Evolutionary conservation across 495 filamentous ascomycete species (phyloP).

Genomic region (Neurospora terricola): DNA sequence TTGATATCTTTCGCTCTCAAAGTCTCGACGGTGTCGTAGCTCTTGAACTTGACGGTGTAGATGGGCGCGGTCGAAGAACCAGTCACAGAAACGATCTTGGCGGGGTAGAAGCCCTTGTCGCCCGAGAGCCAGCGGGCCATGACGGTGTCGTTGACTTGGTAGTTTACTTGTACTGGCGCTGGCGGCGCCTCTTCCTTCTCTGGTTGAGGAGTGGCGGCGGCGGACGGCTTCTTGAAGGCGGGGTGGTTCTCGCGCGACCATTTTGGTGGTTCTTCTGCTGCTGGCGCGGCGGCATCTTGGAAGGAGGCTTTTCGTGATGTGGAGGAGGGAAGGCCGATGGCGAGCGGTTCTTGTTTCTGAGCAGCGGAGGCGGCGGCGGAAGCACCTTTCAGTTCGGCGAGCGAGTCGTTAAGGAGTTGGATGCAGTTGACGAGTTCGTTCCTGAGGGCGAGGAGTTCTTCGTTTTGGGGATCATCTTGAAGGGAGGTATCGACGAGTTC

Average conservation of each 20-base stretch:
- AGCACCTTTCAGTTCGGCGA: slow-evolving; percentile 61
- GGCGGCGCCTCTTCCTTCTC: slow-evolving; percentile 39
- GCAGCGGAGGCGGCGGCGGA: slow-evolving; percentile 35
- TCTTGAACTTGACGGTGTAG: slow-evolving; percentile 90
- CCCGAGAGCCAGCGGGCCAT: slow-evolving; percentile 85
- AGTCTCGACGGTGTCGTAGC: slow-evolving; percentile 78
- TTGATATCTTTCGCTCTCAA: slow-evolving; percentile 77
- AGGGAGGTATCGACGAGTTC: slow-evolving; percentile 69
- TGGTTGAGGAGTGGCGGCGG: slow-evolving; percentile 21
- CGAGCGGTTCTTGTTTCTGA: slow-evolving; percentile 26
- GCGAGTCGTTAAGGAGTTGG: slow-evolving; percentile 62
- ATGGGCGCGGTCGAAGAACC: slow-evolving; percentile 80
- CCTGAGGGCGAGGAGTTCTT: slow-evolving; percentile 69
- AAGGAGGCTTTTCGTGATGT: slow-evolving; percentile 15
- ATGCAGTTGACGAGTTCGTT: slow-evolving; percentile 79
- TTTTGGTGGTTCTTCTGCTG: slow-evolving; percentile 38
- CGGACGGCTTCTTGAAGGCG: slow-evolving; percentile 48
- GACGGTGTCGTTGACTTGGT: slow-evolving; percentile 82
- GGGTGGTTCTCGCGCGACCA: slow-evolving; percentile 68
- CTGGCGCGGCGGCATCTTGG: slow-evolving; percentile 26
- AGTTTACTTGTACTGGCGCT: slow-evolving; percentile 33
- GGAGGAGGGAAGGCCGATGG: slow-evolving; percentile 1
- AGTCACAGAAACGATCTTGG: slow-evolving; percentile 86
- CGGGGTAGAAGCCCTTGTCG: slow-evolving; percentile 85
- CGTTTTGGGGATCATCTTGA: slow-evolving; percentile 73